Evolutionary conservation across 139 green algal genomes (phyloP), one percentile per base, ranked within the genome.

Genomic region (Chlorella sp.): DNA sequence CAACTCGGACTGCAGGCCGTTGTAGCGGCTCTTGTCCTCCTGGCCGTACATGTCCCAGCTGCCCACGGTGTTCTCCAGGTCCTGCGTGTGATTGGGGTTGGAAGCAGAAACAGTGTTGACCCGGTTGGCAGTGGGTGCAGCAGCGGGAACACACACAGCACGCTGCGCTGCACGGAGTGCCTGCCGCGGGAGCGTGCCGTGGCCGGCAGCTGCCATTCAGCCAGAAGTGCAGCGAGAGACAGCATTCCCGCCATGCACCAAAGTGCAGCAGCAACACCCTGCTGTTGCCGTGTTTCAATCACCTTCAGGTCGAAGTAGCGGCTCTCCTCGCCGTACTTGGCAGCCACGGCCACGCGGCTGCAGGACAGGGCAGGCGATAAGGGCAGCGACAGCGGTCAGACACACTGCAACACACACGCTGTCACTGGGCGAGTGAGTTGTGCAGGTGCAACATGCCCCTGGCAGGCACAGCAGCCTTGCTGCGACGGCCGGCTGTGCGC

Each of bases 31-130:
- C 75, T 94, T 86, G 80, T 96, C 93, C 36, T 98, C 94, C 87
- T 95, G 87, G 78, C 95, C 95, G 85, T 98, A 98, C 87, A 98
- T 94, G 87, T 98, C 96, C 96, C 96, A 98, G 44, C 92, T 92
- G 80, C 96, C 96, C 23, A 94, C 91, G 80, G 95, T 98, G 96
- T 98, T 97, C 90, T 98, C 95, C 73, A 98, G 83, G 86, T 98
- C 96, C 94, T 98, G 38, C 26, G 16, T 17, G 36, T 51, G 16
- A 32, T 70, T 5, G 47, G 13, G 26, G 26, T 69, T 32, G 5
- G 9, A 32, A 34, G n/a, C 36, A 34, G 21, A 36, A 15, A 23
- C 64, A 71, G 64, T 1, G 11, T 25, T 30, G 0, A 38, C 34
- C 9, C 76, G 51, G n/a, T n/a, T 51, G 38, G 30, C 25, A 72